These are phyloP conservation scores for Lactifluus volemus DNA, from an alignment of 768 basidiomycete species.

Conservation along the genomic window DNA sequence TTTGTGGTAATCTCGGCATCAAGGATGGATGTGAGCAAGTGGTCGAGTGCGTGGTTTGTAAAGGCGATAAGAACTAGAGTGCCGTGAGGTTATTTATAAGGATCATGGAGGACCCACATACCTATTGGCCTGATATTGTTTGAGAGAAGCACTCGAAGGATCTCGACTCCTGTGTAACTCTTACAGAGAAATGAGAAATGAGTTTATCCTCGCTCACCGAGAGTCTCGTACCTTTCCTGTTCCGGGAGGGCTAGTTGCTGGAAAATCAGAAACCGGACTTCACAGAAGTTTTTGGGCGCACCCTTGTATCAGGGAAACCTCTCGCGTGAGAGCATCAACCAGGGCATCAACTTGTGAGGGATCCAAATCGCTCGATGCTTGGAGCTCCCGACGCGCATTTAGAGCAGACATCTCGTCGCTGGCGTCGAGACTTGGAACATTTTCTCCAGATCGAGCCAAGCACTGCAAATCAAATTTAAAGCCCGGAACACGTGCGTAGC, in stretches of 20 bases:
- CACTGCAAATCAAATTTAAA: constrained; percentile 49
- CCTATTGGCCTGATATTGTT: constrained; percentile 45
- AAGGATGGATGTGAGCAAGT: constrained; percentile 54
- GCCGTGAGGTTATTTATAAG: neutral
- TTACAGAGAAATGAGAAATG: constrained; percentile 20
- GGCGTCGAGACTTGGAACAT: constrained; percentile 31
- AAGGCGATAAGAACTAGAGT: constrained; percentile 42
- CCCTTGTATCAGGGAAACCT: constrained; percentile 67
- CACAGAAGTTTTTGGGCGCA: constrained; percentile 23
- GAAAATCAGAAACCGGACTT: neutral
- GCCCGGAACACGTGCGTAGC: constrained; percentile 28
- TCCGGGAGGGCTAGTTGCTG: constrained; percentile 50
- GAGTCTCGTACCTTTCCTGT: constrained; percentile 52
- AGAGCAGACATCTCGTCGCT: constrained; percentile 36
- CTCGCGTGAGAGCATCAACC: constrained; percentile 47
- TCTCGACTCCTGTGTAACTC: constrained; percentile 60
- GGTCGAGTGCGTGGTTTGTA: constrained; percentile 74
- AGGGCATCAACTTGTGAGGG: constrained; percentile 63
- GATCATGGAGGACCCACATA: neutral
- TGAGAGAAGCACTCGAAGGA: constrained; percentile 54
- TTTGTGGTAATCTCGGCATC: constrained; percentile 54
- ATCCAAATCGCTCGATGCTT: constrained; percentile 46
- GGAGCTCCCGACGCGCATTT: constrained; percentile 36
- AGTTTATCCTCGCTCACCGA: neutral
- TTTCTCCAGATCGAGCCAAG: constrained; percentile 30